Conservation (phyloP, 1,139 yeast genomes). For the Torulaspora pretoriensis region DNA sequence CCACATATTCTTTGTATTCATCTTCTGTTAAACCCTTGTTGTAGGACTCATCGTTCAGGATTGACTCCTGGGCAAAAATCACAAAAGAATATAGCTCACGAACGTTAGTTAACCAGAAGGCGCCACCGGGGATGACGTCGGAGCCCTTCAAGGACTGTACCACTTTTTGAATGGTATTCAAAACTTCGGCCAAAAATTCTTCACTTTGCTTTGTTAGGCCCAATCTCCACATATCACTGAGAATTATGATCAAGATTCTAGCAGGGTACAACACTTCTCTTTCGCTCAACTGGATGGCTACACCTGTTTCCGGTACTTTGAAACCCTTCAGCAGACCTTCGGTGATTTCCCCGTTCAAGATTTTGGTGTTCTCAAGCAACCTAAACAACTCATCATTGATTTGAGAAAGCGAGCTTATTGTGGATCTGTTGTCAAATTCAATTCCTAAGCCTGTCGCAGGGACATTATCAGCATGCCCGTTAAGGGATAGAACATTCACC, state of each 20-base stretch:
- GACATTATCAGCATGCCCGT: conserved; percentile 11
- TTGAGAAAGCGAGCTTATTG: conserved; percentile 48
- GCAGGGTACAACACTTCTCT: conserved; percentile 97
- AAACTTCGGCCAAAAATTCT: conserved; percentile 82
- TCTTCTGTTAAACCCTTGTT: conserved; percentile 83
- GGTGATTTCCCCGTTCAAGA: conserved; percentile 77
- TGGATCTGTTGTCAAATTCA: conserved; percentile 40
- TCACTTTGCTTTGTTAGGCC: conserved; percentile 93
- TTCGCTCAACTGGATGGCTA: conserved; percentile 73
- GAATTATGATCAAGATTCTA: conserved; percentile 82
- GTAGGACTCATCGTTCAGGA: conserved; percentile 74
- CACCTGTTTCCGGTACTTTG: conserved; percentile 82
- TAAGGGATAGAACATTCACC: conserved; percentile 12
- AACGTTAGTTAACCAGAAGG: conserved; percentile 96
- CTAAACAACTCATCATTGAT: conserved; percentile 70
- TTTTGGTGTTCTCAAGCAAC: conserved; percentile 73
- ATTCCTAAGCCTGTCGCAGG: conserved; percentile 15
- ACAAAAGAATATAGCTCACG: conserved; percentile 95
- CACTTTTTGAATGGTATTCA: conserved; percentile 80
- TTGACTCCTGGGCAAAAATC: conserved; percentile 86
- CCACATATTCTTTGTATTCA: conserved; percentile 86
- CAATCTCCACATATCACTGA: conserved; percentile 97
- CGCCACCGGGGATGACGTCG: conserved; percentile 86
- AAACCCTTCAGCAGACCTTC: conserved; percentile 86
- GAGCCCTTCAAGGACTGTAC: conserved; percentile 73